Evolutionary conservation across 768 basidiomycete genomes (phyloP).

Genomic region (Panaeolus cyanescens): DNA sequence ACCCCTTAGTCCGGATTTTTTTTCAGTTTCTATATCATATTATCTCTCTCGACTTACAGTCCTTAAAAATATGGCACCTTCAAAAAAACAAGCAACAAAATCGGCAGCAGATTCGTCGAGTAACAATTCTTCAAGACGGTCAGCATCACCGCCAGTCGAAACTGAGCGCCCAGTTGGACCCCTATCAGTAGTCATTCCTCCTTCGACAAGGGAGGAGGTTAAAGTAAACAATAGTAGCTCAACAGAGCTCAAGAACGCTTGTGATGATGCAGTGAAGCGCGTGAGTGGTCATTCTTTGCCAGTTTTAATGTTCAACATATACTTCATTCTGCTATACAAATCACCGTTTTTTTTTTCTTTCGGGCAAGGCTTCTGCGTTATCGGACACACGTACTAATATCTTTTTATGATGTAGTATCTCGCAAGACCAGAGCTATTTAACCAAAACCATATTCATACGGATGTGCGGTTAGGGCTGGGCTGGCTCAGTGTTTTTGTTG

Average conservation of each 20-base stretch:
- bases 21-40: background rate
- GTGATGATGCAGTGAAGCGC: conserved; percentile 89
- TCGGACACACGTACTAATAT: background rate
- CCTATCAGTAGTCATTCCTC: conserved; percentile 45
- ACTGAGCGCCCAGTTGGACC: conserved; percentile 56
- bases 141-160: conserved; percentile 20
- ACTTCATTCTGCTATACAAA: background rate
- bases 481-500: conserved; percentile 83
- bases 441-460: conserved; percentile 83
- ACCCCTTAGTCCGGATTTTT: conserved; percentile 4
- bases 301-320: background rate
- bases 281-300: conserved; percentile 48
- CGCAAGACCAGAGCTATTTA: conserved; percentile 79
- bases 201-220: conserved; percentile 52
- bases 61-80: conserved; percentile 15
- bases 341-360: conserved; percentile 7
- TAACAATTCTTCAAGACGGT: background rate
- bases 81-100: conserved; percentile 18
- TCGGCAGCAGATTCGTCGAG: conserved; percentile 7
- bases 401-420: conserved; percentile 59
- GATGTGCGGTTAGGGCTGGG: conserved; percentile 88
- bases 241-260: conserved; percentile 67
- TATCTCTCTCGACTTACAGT: background rate
- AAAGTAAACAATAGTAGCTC: conserved; percentile 62
- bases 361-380: background rate